Evolutionary conservation across 164 flowering plant species (phyloP).

Genomic region (Tetracentron sinense): DNA sequence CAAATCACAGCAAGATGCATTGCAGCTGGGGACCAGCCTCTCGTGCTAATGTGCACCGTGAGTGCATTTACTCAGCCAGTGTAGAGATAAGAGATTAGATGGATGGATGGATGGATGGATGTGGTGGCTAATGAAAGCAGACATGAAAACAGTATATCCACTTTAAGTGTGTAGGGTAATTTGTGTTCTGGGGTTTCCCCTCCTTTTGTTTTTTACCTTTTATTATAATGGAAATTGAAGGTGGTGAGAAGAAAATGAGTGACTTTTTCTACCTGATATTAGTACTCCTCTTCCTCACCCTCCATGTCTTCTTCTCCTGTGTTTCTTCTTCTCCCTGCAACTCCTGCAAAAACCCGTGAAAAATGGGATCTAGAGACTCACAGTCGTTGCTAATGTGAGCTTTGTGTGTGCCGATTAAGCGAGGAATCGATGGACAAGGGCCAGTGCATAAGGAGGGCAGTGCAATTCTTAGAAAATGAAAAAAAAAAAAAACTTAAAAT

Average conservation of each 20-base stretch:
- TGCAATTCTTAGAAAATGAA: background rate
- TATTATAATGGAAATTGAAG: background rate
- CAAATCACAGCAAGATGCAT: background rate
- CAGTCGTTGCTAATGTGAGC: background rate
- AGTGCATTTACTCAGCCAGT: too few relatives aligned
- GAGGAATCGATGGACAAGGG: background rate
- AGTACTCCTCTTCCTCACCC: background rate
- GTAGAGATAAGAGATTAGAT: background rate
- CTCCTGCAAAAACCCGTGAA: background rate
- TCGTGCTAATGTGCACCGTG: background rate
- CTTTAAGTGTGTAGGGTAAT: background rate
- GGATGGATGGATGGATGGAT: background rate
- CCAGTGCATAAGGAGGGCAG: too few relatives aligned
- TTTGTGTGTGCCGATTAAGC: background rate
- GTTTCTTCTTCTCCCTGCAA: background rate
- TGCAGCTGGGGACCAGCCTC: conserved; percentile 4
- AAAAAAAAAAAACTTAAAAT: background rate
- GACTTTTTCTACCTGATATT: background rate
- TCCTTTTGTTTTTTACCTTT: background rate
- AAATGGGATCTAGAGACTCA: too few relatives aligned
- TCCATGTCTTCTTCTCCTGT: background rate
- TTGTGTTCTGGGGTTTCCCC: background rate
- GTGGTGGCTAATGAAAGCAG: background rate
- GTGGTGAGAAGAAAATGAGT: background rate
- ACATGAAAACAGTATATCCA: background rate